Percentiles rank a stretch among this genome's conserved stretches.
Evolutionary conservation across 805 yeast species (phyloP).

Genomic region (Hanseniaspora lindneri): DNA sequence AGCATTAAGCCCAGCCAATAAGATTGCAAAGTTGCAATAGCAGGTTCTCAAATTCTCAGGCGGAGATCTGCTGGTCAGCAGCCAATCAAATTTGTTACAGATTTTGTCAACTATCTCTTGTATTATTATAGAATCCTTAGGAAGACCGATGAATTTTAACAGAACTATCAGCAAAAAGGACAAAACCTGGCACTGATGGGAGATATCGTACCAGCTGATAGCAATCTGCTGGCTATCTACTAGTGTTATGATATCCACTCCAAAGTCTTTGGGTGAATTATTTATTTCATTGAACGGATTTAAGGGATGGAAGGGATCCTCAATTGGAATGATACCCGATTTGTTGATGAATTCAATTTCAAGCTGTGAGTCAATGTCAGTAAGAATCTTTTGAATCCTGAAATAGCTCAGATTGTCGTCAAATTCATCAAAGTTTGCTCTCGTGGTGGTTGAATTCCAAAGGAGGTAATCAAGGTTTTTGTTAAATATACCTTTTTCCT

Average conservation of each 20-base stretch:
- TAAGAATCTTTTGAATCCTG: conserved; percentile 27
- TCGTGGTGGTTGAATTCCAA: conserved; percentile 23
- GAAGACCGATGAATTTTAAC: conserved; percentile 27
- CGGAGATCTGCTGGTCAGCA: conserved; percentile 28
- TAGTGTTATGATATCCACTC: conserved; percentile 27
- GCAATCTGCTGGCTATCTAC: conserved; percentile 25
- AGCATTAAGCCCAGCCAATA: conserved; percentile 29
- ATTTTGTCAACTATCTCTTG: conserved; percentile 29
- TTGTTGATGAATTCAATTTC: conserved; percentile 29
- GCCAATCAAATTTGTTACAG: conserved; percentile 26
- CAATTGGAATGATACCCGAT: conserved; percentile 28
- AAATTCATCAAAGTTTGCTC: conserved; percentile 14
- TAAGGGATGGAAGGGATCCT: conserved; percentile 28
- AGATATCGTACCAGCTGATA: conserved; percentile 31
- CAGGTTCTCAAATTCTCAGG: conserved; percentile 30
- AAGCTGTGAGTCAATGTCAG: conserved; percentile 28
- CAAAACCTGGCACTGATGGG: conserved; percentile 30
- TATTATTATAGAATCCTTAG: conserved; percentile 26
- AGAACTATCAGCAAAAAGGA: conserved; percentile 28
- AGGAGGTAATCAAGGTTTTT: conserved; percentile 25
- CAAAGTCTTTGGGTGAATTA: conserved; percentile 24
- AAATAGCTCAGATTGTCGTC: conserved; percentile 23
- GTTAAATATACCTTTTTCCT: conserved; percentile 21
- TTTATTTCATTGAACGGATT: conserved; percentile 15
- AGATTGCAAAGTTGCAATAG: conserved; percentile 30